phyloP scores from a whole-genome alignment of 2,329 filamentous ascomycete genomes.

The Pyrenochaeta sp. region DNA sequence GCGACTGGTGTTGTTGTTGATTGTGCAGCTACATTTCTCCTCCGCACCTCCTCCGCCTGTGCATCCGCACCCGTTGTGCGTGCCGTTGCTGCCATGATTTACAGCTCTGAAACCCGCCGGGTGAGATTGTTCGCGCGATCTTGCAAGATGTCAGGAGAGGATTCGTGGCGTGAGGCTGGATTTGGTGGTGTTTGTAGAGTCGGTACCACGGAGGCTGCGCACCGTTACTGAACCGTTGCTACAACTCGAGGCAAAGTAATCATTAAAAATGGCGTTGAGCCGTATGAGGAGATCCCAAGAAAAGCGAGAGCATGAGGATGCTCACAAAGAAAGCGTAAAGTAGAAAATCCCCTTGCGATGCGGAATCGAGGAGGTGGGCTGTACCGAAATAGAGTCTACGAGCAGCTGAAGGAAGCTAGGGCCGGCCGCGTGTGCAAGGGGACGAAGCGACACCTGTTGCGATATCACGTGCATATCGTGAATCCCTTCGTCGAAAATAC shows the following conservation, averaged over 20 bases:
- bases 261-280: conserved; percentile 23
- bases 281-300: conserved; percentile 17
- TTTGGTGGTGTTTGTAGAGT: conserved; percentile 22
- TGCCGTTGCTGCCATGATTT: conserved; percentile 42
- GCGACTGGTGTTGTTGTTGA: conserved; percentile 38
- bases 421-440: conserved; percentile 18
- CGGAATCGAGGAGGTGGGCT: conserved; percentile 29
- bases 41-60: conserved; percentile 55
- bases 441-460: conserved; percentile 25
- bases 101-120: not conserved
- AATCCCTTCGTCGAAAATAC: not conserved
- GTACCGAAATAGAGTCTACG: conserved; percentile 38
- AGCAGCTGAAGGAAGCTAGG: conserved; percentile 28
- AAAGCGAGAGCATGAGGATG: conserved; percentile 20
- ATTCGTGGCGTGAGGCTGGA: conserved; percentile 23
- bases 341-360: conserved; percentile 32
- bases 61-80: conserved; percentile 52
- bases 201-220: conserved; percentile 18
- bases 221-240: not conserved
- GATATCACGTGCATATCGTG: conserved; percentile 13
- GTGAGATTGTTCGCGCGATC: conserved; percentile 4
- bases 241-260: conserved; percentile 11
- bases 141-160: conserved; percentile 11
- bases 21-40: conserved; percentile 53
- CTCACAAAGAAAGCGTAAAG: conserved; percentile 22